phyloP scores from a whole-genome alignment of 345 rosid species.

The Aquilaria yunnanensis region DNA sequence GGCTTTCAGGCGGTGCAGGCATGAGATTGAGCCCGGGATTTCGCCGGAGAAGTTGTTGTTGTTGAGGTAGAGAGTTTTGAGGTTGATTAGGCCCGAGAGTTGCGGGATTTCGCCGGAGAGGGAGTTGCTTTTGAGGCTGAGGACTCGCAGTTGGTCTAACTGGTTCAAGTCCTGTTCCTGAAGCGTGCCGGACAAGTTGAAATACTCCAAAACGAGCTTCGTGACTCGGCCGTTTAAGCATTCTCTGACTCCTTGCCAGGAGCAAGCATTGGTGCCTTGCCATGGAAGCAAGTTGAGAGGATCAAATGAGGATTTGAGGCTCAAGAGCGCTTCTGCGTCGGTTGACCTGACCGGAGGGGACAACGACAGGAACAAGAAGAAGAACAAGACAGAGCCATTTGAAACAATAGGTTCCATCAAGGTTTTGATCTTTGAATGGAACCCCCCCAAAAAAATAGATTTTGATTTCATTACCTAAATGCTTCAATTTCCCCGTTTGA shows the following conservation, averaged over 20 bases:
- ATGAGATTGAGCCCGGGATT: constrained; percentile 60
- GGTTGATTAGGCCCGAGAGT: constrained; percentile 64
- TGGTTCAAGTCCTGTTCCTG: constrained; percentile 43
- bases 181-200: constrained; percentile 61
- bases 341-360: constrained; percentile 50
- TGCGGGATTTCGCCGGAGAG: constrained; percentile 69
- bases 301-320: constrained; percentile 66
- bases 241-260: constrained; percentile 70
- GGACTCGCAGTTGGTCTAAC: constrained; percentile 78
- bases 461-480: constrained; percentile 15
- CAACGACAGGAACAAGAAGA: constrained; percentile 18
- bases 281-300: constrained; percentile 53
- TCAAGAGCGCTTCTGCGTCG: constrained; percentile 57
- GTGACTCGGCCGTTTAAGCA: constrained; percentile 79
- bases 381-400: constrained; percentile 20
- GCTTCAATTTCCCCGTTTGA: constrained; percentile 6
- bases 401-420: constrained; percentile 24
- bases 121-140: constrained; percentile 83
- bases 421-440: constrained; percentile 4
- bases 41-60: constrained; percentile 65
- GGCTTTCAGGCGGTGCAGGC: constrained; percentile 71
- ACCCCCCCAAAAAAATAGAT: constrained; percentile 1
- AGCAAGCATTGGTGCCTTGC: constrained; percentile 51
- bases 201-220: constrained; percentile 69
- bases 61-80: constrained; percentile 70